Conservation (phyloP, 176 grass and related monocot species). For the Chloris gayana region DNA sequence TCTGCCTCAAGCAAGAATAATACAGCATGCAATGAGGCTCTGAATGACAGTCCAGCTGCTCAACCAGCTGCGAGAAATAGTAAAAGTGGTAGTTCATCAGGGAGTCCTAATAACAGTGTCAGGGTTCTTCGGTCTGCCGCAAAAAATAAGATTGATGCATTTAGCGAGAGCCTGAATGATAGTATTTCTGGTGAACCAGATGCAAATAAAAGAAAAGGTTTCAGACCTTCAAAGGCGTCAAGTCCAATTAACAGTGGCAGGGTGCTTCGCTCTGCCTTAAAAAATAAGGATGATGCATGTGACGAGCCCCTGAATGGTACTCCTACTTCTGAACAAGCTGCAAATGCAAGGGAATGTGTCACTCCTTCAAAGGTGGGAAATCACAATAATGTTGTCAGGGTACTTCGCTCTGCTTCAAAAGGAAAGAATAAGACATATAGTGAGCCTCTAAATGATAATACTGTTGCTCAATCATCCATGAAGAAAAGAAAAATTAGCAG, state of each 20-base stretch:
- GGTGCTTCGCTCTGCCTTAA: conserved; percentile 59
- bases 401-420: conserved; percentile 62
- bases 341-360: conserved; percentile 35
- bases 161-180: conserved; percentile 27
- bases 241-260: conserved; percentile 27
- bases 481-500: conserved; percentile 40
- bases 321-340: conserved; percentile 20
- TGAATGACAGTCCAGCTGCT: conserved; percentile 22
- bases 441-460: conserved; percentile 36
- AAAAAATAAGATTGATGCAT: conserved; percentile 44
- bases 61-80: conserved; percentile 29
- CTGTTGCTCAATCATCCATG: conserved; percentile 22
- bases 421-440: conserved; percentile 39
- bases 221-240: conserved; percentile 36
- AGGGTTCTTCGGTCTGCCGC: conserved; percentile 56
- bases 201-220: conserved; percentile 37
- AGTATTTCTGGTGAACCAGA: conserved; percentile 14
- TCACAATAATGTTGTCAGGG: conserved; percentile 34
- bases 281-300: conserved; percentile 45
- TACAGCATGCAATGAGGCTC: conserved; percentile 37
- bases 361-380: conserved; percentile 41
- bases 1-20: conserved; percentile 51
- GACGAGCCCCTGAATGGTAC: conserved; percentile 26
- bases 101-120: conserved; percentile 17
- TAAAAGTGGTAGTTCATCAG: conserved; percentile 41